Conservation (phyloP, 441 rosid species). For the Mallotus repandus region DNA sequence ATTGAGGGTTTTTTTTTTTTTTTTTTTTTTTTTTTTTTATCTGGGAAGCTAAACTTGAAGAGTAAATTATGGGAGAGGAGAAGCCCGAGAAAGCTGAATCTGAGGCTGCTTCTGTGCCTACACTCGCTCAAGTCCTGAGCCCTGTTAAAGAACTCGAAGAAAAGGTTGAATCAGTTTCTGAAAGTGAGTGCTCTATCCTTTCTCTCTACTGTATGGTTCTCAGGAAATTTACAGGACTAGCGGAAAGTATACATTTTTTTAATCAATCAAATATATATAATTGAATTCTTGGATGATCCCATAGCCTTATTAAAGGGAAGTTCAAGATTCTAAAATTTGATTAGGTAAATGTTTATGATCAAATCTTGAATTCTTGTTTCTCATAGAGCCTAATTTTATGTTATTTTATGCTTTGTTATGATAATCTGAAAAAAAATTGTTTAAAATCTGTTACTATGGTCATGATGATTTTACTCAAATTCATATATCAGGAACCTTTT, state of each 20-base stretch:
- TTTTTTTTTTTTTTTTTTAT: not conserved
- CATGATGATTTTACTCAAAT: no score
- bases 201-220: constrained; percentile 10
- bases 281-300: not conserved
- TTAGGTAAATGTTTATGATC: not conserved
- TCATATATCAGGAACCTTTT: no score
- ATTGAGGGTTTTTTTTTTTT: no score
- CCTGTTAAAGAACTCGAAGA: constrained; percentile 21
- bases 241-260: not conserved
- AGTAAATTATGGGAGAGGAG: constrained; percentile 35
- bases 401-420: no score
- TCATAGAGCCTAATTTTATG: not conserved
- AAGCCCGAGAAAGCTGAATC: constrained; percentile 22
- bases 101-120: constrained; percentile 7
- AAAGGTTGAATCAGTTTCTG: constrained; percentile 8
- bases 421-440: no score
- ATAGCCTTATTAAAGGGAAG: not conserved
- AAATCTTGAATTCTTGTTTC: not conserved
- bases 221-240: not conserved
- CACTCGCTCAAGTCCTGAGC: constrained; percentile 11
- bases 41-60: constrained; percentile 30
- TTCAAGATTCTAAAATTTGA: not conserved
- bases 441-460: no score
- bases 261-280: no score
- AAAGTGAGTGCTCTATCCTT: constrained; percentile 15